Base-by-base conservation (phyloP, 2,329 filamentous ascomycete genomes). In the Eutypella sp. region DNA sequence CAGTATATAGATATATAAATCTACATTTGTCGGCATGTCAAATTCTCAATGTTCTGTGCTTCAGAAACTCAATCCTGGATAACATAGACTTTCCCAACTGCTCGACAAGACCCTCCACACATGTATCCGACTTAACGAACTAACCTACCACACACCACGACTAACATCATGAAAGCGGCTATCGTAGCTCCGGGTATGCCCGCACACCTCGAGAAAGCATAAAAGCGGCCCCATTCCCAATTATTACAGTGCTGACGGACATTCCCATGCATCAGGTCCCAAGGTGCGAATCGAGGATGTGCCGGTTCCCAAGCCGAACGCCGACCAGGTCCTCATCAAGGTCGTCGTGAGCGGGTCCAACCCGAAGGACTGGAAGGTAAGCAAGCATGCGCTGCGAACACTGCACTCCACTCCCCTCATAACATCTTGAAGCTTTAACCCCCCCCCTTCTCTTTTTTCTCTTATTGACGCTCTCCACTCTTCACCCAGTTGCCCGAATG, bases 341-440 rank as follows among this genome's bases (percentile, higher is more conserved):
- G 68, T 72, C 29, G 54, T 67, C 11, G 65, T 70, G 41, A 67
- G 66, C 44, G 70, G 70, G 9, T 71, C 66, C 18, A 74, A 75
- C 54, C 73, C 72, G 7, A 75, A 75, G 52, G 72, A 75, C 46
- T 57, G 56, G 59, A 59, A 60, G 42, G 48, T 51, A 33, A 19
- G 7, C 13, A 8, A 7, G 7, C 25, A 29, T 29, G 13, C 13
- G n/a, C 25, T 8, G 22, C 22, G 4, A 22, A 4, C 10, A 8
- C 25, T 10, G 7, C n/a, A 24, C 13, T 29, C 6, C 18, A 10
- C n/a, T 4, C 31, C 15, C n/a, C n/a, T n/a, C n/a, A n/a, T n/a
- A n/a, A n/a, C n/a, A n/a, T n/a, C n/a, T n/a, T n/a, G n/a, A n/a
- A n/a, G n/a, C n/a, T n/a, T n/a, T n/a, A n/a, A n/a, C n/a, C n/a